Base-by-base conservation (phyloP, 768 basidiomycete species). In the Trametes sanguinea region DNA sequence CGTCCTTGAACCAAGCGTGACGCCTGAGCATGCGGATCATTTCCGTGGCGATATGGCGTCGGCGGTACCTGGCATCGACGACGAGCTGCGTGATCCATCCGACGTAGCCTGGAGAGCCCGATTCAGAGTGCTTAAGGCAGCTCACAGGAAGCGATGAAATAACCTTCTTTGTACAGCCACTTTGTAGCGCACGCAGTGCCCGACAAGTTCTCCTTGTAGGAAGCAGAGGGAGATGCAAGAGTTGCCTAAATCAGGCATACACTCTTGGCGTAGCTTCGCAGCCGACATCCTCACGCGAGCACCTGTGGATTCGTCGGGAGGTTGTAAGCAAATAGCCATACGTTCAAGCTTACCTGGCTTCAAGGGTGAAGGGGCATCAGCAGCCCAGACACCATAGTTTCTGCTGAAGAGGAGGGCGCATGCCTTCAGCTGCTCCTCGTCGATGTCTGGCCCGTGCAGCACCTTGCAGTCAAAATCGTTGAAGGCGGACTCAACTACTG, bases 51-150 rank as follows among this genome's bases (percentile, higher is more conserved):
- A 76, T 71, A 54, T 65, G 47, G 1, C 62, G 69, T 32, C 65
- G 64, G n/a, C 76, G 74, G n/a, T 63, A 11, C 6, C 43, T 16
- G 9, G 29, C 22, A 39, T 70, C 57, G 4, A 76, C 74, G 10
- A 77, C 74, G 16, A 77, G 74, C 60, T 76, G 74, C 0, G 76
- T 76, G 6, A 76, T 56, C 76, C 76, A 77, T 35, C 72, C 72
- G 29, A 72, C 69, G 6, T 42, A 54, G 6, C 68, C 71, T 74
- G 51, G 14, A 10, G 7, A 32, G 22, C 6, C 33, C n/a, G 51
- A 22, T 17, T n/a, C 2, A 14, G 33, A 27, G 4, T 1, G 33
- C 10, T 39, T 16, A 4, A 37, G 2, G 4, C 14, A 40, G 22
- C 22, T 13, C 30, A 37, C 45, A 35, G n/a, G 3, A 32, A 11